phyloP scores from a whole-genome alignment of 2,329 filamentous ascomycete genomes.

The Talaromyces sp. region DNA sequence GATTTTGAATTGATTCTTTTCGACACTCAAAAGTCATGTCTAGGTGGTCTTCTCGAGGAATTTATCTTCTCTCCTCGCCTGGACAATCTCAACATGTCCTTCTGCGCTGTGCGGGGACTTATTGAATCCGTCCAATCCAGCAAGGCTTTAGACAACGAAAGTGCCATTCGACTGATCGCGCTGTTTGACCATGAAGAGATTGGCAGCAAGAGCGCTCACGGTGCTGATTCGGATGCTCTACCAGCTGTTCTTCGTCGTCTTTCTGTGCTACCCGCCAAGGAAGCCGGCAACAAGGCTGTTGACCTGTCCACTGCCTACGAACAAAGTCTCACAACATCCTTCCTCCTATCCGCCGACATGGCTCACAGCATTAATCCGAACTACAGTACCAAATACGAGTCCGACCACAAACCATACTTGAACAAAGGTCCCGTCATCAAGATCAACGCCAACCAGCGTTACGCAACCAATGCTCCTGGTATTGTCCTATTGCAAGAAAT shows the following conservation, averaged over 20 bases:
- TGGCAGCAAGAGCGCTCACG: slow-evolving; percentile 86
- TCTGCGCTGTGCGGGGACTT: slow-evolving; percentile 81
- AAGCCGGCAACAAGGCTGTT: slow-evolving; percentile 55
- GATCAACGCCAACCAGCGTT: slow-evolving; percentile 95
- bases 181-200: slow-evolving; percentile 99
- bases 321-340: slow-evolving; percentile 84
- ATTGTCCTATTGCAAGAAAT: slow-evolving; percentile 90
- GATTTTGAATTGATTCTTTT: slow-evolving; percentile 98
- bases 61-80: slow-evolving; percentile 94
- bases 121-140: slow-evolving; percentile 70
- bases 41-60: slow-evolving; percentile 88
- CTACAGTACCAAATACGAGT: slow-evolving; percentile 87
- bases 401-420: slow-evolving; percentile 86
- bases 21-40: slow-evolving; percentile 84
- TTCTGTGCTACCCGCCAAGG: slow-evolving; percentile 67
- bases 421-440: slow-evolving; percentile 97
- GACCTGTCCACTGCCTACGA: slow-evolving; percentile 81
- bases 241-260: slow-evolving; percentile 83
- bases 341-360: slow-evolving; percentile 96
- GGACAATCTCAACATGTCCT: slow-evolving; percentile 96
- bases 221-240: slow-evolving; percentile 87
- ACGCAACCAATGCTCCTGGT: slow-evolving; percentile 93
- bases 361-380: slow-evolving; percentile 95
- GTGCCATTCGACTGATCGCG: slow-evolving; percentile 82
- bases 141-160: slow-evolving; percentile 68